These are phyloP conservation scores for Durio zibethinus DNA, from an alignment of 345 rosid species.

Conservation along the genomic window DNA sequence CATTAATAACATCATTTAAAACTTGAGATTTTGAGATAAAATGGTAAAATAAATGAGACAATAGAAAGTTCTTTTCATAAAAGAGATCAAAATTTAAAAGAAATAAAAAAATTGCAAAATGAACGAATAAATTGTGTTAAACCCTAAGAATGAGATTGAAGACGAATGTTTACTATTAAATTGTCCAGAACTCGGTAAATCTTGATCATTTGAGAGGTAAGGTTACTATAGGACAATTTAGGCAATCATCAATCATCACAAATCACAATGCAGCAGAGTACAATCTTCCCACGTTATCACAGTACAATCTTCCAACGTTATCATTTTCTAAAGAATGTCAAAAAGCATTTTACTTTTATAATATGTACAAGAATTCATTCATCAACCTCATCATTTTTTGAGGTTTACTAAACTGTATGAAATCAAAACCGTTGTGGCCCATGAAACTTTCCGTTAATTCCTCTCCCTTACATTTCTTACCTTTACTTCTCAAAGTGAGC, in stretches of 20 bases:
- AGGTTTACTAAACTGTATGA: background rate
- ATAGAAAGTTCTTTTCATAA: background rate
- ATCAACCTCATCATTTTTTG: background rate
- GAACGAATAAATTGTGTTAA: no score
- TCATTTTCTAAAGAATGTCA: background rate
- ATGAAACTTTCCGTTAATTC: background rate
- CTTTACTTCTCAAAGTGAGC: constrained; percentile 22
- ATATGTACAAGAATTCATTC: background rate
- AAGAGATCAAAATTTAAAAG: no score
- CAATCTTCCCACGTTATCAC: background rate
- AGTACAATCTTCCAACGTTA: background rate
- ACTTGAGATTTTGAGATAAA: background rate
- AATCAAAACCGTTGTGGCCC: background rate
- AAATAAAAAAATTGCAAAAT: no score
- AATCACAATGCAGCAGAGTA: background rate
- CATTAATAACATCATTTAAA: no score
- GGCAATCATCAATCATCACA: background rate
- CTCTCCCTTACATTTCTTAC: background rate
- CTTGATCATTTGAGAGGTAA: background rate
- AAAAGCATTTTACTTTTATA: background rate
- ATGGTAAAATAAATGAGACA: background rate
- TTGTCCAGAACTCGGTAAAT: no score
- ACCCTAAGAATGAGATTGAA: no score
- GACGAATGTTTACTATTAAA: no score
- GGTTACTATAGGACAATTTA: background rate